Base-by-base conservation (phyloP, 2,329 filamentous ascomycete genomes). In the Colletotrichum ledebouriae region DNA sequence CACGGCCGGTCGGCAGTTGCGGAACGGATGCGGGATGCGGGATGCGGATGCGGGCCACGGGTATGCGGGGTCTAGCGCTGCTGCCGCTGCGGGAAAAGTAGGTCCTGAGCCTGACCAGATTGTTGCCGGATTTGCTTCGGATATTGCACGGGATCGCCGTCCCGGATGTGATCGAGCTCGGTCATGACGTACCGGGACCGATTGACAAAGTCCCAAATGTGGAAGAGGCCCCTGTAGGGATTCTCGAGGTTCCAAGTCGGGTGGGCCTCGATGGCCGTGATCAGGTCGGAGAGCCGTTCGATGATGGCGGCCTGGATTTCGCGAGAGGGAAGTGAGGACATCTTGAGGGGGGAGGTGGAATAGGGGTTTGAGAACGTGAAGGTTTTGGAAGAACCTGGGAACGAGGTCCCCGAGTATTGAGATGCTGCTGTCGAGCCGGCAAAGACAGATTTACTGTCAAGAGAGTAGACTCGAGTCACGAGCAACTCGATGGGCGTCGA, bases 181-280 rank as follows among this genome's bases (percentile, higher is more conserved):
- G 74, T 75, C 70, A 81, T 76, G 74, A 82, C 81, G 69, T 82
- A 82, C 42, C 76, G 72, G n/a, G 78, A 80, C 41, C 79, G 77
- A 65, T 74, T 77, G 52, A 78, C 78, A 71, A 82, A 83, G 70
- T 82, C 80, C 78, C 78, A 83, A 37, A 81, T 70, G 70, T 80
- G 74, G 61, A 73, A 79, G 46, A 83, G 76, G 15, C 76, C 76
- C 17, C 73, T 72, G 63, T 78, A 73, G 37, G 73, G 73, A 15
- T 70, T 71, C n/a, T 72, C 72, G 33, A 71, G 64, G 57, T 69
- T 73, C 75, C 76, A 78, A 20, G 70, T 55, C 4, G 75, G 68
- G 66, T 78, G 76, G 41, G 72, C 44, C 59, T 78, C 72, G 53
- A 80, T 63, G 64, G 78, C 74, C 3, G 60, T 62, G 71, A 76